phyloP scores from a whole-genome alignment of 2,329 filamentous ascomycete species.

The Ophiostoma montium region DNA sequence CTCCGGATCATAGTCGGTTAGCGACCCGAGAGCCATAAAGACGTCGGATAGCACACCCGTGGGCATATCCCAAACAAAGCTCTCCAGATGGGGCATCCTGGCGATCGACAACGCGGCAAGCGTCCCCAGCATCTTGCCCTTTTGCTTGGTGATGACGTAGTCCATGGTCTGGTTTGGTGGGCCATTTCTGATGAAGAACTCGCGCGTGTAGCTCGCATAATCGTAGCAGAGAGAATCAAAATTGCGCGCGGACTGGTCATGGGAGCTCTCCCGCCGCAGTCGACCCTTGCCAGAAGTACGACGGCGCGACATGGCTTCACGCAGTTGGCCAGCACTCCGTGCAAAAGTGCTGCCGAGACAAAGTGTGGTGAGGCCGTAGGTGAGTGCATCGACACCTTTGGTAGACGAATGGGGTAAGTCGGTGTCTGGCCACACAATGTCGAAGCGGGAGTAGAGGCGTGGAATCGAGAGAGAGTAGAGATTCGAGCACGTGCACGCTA shows the following conservation, averaged over 20 bases:
- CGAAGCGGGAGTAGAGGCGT: conserved; percentile 71
- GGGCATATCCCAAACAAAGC: conserved; percentile 81
- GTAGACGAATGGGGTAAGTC: conserved; percentile 48
- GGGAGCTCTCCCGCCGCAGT: background rate
- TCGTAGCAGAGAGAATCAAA: conserved; percentile 37
- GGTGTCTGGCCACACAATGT: conserved; percentile 76
- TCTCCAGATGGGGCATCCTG: conserved; percentile 69
- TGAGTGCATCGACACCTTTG: conserved; percentile 66
- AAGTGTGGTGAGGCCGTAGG: conserved; percentile 67
- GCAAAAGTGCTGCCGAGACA: conserved; percentile 48
- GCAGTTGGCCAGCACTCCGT: conserved; percentile 23
- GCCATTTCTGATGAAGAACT: conserved; percentile 76
- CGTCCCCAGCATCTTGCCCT: conserved; percentile 79
- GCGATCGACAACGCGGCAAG: conserved; percentile 66
- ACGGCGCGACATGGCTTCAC: conserved; percentile 5
- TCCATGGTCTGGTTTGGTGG: conserved; percentile 66
- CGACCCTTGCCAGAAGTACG: background rate
- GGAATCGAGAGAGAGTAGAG: conserved; percentile 63
- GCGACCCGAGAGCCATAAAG: conserved; percentile 62
- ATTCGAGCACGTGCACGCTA: conserved; percentile 65
- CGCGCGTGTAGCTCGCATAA: conserved; percentile 65
- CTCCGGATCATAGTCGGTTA: conserved; percentile 46
- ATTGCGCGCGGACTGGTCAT: background rate
- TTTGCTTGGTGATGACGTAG: conserved; percentile 69
- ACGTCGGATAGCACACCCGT: conserved; percentile 70